These are phyloP conservation scores for Filobasidium uniguttulatum DNA, from an alignment of 1,284 basidiomycete genomes.

Conservation along the genomic window DNA sequence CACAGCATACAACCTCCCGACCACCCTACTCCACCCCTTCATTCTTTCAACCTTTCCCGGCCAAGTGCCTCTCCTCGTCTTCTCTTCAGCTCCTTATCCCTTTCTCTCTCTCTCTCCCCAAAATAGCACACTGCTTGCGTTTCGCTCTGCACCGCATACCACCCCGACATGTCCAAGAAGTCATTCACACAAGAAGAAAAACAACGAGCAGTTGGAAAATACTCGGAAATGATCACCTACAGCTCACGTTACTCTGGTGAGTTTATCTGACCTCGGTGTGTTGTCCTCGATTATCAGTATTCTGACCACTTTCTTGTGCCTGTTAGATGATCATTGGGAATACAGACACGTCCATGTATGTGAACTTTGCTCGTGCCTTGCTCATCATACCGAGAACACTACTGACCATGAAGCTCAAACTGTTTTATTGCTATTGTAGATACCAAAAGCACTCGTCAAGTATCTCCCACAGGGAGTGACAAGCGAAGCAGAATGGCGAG, in stretches of 20 bases:
- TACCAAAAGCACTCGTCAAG: conserved; percentile 35
- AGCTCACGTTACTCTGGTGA: conserved; percentile 23
- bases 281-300: not conserved
- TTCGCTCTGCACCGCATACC: too few relatives aligned
- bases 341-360: conserved; percentile 38
- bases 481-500: conserved; percentile 35
- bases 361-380: not conserved
- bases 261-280: conserved; percentile 7
- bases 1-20: too few relatives aligned
- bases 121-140: too few relatives aligned
- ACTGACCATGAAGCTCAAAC: not conserved
- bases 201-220: conserved; percentile 34
- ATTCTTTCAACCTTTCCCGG: too few relatives aligned
- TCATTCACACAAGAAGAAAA: conserved; percentile 32
- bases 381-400: not conserved
- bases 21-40: too few relatives aligned
- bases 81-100: too few relatives aligned
- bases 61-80: too few relatives aligned
- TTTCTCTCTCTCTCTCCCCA: too few relatives aligned
- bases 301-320: not conserved
- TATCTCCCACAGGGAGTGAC: conserved; percentile 34
- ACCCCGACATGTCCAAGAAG: too few relatives aligned
- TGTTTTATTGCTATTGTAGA: conserved; percentile 16
- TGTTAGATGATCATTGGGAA: conserved; percentile 34
- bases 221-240: conserved; percentile 34